A percentile compares a stretch with the other conserved stretches of the same genome.
Evolutionary conservation across 805 yeast genomes (phyloP).

Genomic region (Starmera dryadoides): DNA sequence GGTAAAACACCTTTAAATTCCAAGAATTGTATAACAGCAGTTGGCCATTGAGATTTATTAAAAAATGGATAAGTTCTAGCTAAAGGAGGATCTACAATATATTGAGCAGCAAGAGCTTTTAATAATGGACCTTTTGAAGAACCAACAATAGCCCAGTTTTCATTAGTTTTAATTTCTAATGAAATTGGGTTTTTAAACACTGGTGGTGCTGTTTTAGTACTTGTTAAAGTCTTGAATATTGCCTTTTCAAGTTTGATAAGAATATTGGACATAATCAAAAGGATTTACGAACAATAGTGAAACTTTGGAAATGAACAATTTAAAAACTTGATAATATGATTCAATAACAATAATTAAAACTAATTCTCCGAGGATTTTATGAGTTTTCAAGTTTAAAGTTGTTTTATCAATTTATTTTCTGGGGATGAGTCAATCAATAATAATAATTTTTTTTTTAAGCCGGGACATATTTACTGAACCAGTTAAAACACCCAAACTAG

Average conservation of each 20-base stretch:
- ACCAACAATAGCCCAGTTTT: conserved; percentile 52
- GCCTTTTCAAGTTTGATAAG: conserved; percentile 14
- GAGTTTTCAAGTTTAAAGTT: no score
- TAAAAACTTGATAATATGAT: no score
- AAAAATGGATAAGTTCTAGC: conserved; percentile 51
- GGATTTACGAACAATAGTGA: no score
- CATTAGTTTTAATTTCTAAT: conserved; percentile 29
- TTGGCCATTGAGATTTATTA: conserved; percentile 34
- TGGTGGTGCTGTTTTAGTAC: conserved; percentile 4
- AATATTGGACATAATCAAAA: not conserved
- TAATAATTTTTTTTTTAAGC: no score
- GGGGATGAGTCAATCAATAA: no score
- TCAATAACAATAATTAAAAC: no score
- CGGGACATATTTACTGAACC: no score
- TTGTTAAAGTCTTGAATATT: conserved; percentile 7
- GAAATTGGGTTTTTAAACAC: conserved; percentile 34
- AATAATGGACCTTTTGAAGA: conserved; percentile 48
- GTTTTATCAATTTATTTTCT: no score
- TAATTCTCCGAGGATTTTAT: no score
- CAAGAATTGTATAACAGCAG: conserved; percentile 34
- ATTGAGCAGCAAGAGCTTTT: conserved; percentile 48
- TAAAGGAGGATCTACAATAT: conserved; percentile 42
- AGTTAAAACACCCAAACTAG: no score
- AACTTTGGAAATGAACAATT: no score
- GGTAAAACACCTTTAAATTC: conserved; percentile 41